A percentile compares a stretch with the other conserved stretches of the same genome.
Evolutionary conservation across 1,284 basidiomycete species (phyloP).

Genomic region (Ceratobasidium sp.): DNA sequence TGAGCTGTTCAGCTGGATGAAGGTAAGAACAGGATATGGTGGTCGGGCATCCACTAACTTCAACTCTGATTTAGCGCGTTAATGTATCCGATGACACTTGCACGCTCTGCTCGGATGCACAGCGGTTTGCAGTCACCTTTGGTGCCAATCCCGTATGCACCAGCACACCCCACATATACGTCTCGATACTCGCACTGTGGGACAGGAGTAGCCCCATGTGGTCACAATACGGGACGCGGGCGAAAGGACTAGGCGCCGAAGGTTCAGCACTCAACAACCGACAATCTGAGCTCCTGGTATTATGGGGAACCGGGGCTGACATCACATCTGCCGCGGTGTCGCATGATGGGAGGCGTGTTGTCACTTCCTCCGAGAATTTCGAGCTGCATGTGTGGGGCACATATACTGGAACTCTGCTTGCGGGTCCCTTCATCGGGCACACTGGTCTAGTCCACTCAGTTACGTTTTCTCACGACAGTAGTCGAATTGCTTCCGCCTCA

Average conservation of each 20-base stretch:
- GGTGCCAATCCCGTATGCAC: not conserved
- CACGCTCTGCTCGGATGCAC: not conserved
- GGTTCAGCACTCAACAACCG: not conserved
- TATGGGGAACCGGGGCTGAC: not conserved
- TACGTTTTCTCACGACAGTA: slow-evolving; percentile 6
- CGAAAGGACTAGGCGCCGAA: too few relatives aligned
- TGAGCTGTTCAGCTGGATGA: not conserved
- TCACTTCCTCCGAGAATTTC: not conserved
- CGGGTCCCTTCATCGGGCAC: not conserved
- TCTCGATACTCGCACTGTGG: slow-evolving; percentile 21
- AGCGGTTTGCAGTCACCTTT: not conserved
- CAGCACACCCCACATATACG: slow-evolving; percentile 38
- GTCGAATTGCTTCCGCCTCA: slow-evolving; percentile 8
- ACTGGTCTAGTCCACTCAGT: not conserved
- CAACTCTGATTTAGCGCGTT: not conserved
- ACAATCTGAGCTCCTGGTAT: not conserved
- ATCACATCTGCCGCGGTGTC: not conserved
- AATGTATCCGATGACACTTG: not conserved
- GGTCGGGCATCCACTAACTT: not conserved
- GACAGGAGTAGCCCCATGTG: not conserved
- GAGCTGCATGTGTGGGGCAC: not conserved
- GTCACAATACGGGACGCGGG: not conserved
- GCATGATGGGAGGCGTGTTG: not conserved
- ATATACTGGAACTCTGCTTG: not conserved
- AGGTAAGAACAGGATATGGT: not conserved